Evolutionary conservation across 208 protist genomes (phyloP).

Genomic region (Leishmania guyanensis): DNA sequence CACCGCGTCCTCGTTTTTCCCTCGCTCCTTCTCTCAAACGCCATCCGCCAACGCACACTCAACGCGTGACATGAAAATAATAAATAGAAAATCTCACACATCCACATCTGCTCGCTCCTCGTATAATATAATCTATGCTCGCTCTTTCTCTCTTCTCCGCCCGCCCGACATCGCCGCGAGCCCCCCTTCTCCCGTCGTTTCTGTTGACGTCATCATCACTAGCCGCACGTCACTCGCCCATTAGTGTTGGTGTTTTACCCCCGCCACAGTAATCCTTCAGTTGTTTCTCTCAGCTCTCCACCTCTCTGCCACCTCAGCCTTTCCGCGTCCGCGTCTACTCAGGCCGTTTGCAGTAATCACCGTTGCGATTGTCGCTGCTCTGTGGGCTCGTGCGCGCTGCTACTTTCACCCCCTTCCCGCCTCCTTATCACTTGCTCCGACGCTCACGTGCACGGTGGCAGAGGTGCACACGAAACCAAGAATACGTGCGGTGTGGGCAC

Average conservation of each 20-base stretch:
- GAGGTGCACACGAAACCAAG: not conserved
- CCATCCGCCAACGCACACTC: not conserved
- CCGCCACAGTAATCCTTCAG: not conserved
- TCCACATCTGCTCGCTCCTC: not conserved
- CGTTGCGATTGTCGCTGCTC: not conserved
- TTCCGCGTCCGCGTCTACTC: not conserved
- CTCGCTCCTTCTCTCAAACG: not conserved
- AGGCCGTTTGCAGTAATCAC: not conserved
- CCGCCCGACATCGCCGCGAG: not conserved
- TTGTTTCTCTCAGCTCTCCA: not conserved
- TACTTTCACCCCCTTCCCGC: not conserved
- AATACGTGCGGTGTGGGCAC: not conserved
- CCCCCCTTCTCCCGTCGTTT: not conserved
- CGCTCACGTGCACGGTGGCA: not conserved
- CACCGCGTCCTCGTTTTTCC: not conserved
- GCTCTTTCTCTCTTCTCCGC: not conserved
- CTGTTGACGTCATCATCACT: not conserved
- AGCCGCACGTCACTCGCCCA: not conserved
- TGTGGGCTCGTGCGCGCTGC: not conserved
- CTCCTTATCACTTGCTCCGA: not conserved
- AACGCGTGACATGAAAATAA: not conserved
- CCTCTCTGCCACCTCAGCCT: not conserved
- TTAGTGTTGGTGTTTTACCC: not conserved
- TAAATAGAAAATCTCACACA: not conserved
- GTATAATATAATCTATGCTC: not conserved